These are phyloP conservation scores for Colletotrichum zoysiae DNA, from an alignment of 2,329 filamentous ascomycete genomes.

Conservation along the genomic window DNA sequence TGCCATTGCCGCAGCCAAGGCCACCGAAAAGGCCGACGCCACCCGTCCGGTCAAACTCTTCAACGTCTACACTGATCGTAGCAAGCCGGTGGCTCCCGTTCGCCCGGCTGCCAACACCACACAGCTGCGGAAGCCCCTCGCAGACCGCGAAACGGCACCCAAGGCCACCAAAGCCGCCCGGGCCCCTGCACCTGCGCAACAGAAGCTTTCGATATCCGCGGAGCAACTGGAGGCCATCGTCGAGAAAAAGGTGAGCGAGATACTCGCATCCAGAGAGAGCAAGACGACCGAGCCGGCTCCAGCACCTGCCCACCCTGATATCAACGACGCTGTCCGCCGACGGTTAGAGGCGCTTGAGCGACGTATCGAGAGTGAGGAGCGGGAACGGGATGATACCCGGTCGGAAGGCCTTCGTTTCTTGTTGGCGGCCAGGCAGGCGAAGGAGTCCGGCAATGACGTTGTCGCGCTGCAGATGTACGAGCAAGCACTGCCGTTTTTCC, in stretches of 20 bases:
- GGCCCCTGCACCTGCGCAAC: conserved; percentile 43
- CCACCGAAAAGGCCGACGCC: conserved; percentile 59
- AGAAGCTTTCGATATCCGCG: conserved; percentile 68
- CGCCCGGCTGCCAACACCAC: conserved; percentile 52
- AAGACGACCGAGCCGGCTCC: conserved; percentile 63
- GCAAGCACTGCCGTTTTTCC: conserved; percentile 86
- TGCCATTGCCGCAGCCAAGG: conserved; percentile 62
- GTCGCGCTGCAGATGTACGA: conserved; percentile 89
- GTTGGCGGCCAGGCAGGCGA: conserved; percentile 92
- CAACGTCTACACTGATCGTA: conserved; percentile 85
- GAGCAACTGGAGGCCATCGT: conserved; percentile 91
- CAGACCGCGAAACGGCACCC: conserved; percentile 54
- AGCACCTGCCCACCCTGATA: conserved; percentile 58
- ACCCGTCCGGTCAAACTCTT: conserved; percentile 86
- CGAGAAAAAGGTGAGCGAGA: conserved; percentile 90
- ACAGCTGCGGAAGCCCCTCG: conserved; percentile 58
- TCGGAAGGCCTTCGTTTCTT: conserved; percentile 87
- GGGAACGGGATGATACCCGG: conserved; percentile 73
- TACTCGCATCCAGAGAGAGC: conserved; percentile 80
- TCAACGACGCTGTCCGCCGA: conserved; percentile 83
- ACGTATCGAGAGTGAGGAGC: conserved; percentile 77
- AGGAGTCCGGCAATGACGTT: conserved; percentile 82
- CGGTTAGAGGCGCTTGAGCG: conserved; percentile 87
- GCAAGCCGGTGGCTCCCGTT: conserved; percentile 57
- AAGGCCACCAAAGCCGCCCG: conserved; percentile 65